Conservation (phyloP, 495 filamentous ascomycete species). For the Podospora fimiseda region DNA sequence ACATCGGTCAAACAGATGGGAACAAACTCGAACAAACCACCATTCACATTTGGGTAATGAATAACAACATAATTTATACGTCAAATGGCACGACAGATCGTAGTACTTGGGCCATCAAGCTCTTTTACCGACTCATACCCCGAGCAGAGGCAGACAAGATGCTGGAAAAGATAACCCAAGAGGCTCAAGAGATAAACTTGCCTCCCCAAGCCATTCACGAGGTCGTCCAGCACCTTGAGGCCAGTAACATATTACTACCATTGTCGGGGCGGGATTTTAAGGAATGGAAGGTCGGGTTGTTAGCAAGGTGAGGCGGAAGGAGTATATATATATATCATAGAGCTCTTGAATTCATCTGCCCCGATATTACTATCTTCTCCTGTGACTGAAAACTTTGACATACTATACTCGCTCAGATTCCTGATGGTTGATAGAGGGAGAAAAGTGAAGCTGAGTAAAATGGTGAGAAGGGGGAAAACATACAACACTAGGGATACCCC, state of each 20-base stretch:
- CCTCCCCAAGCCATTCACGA: constrained; percentile 43
- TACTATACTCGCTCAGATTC: too few species aligned
- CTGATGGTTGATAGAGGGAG: too few species aligned
- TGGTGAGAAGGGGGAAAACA: too few species aligned
- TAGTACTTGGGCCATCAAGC: constrained; percentile 52
- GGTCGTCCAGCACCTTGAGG: constrained; percentile 37
- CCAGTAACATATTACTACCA: constrained; percentile 52
- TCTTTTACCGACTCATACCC: constrained; percentile 50
- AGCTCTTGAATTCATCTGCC: too few species aligned
- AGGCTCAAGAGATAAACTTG: constrained; percentile 60
- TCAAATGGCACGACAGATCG: constrained; percentile 28
- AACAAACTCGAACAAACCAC: constrained; percentile 15
- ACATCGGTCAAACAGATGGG: neutral
- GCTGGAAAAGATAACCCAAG: constrained; percentile 47
- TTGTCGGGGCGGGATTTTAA: constrained; percentile 48
- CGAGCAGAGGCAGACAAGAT: constrained; percentile 45
- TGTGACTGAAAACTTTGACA: too few species aligned
- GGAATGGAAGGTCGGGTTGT: constrained; percentile 61
- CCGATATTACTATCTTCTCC: too few species aligned
- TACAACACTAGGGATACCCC: too few species aligned
- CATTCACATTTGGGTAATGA: constrained; percentile 62
- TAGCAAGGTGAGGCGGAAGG: constrained; percentile 48
- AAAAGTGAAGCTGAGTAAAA: too few species aligned
- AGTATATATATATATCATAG: too few species aligned
- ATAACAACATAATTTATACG: constrained; percentile 58